Evolutionary conservation across 1,284 basidiomycete genomes (phyloP).

Genomic region (Cryptococcus wingfieldii): DNA sequence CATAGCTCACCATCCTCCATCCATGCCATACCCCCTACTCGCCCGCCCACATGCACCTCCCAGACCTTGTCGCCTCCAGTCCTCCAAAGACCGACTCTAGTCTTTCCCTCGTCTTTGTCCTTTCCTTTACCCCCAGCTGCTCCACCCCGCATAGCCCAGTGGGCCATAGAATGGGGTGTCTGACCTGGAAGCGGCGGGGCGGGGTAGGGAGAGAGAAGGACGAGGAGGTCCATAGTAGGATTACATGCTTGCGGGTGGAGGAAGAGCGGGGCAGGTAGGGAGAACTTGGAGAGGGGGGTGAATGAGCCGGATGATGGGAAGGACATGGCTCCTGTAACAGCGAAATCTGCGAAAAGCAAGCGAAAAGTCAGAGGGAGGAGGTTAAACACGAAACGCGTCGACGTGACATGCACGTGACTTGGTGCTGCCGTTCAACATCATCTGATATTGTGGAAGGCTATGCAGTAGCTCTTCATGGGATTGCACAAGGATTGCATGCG

Average conservation of each 20-base stretch:
- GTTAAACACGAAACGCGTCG: no score
- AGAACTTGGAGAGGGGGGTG: constrained; percentile 27
- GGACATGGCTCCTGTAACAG: constrained; percentile 8
- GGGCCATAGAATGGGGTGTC: not conserved
- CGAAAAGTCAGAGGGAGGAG: not conserved
- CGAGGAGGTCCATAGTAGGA: constrained; percentile 44
- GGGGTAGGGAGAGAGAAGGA: constrained; percentile 16
- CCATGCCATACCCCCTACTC: constrained; percentile 38
- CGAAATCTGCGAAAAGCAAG: no score
- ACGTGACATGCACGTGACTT: no score
- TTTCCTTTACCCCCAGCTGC: constrained; percentile 6
- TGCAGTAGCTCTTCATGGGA: no score
- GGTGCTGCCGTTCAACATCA: no score
- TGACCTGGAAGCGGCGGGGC: not conserved
- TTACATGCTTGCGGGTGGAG: constrained; percentile 41
- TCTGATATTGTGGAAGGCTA: no score
- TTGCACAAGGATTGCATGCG: no score
- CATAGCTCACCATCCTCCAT: constrained; percentile 34
- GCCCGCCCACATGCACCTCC: constrained; percentile 31
- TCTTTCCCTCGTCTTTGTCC: constrained; percentile 23
- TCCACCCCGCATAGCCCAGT: not conserved
- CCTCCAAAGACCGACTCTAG: constrained; percentile 32
- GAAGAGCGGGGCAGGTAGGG: constrained; percentile 19
- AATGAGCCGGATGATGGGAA: constrained; percentile 25
- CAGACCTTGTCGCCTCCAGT: constrained; percentile 41